A percentile compares a stretch with the other conserved stretches of the same genome.
Conservation (phyloP, 2,329 filamentous ascomycete genomes). For the Penicillium polonicum region DNA sequence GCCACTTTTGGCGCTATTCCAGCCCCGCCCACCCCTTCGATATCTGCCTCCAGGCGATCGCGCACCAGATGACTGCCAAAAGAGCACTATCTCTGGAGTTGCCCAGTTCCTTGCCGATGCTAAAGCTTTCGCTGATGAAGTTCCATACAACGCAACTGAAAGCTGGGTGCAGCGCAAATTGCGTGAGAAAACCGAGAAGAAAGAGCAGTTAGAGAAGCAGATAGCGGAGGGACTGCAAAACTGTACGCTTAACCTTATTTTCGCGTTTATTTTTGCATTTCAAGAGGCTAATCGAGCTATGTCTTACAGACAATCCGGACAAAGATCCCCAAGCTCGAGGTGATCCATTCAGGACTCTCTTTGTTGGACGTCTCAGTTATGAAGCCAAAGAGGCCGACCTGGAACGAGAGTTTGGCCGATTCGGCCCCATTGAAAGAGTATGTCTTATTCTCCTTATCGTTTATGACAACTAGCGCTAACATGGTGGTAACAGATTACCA, state of each 20-base stretch:
- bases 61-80: slow-evolving; percentile 77
- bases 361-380: slow-evolving; percentile 87
- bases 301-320: slow-evolving; percentile 67
- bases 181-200: slow-evolving; percentile 78
- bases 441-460: slow-evolving; percentile 28
- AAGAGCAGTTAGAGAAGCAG: slow-evolving; percentile 63
- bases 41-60: slow-evolving; percentile 83
- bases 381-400: slow-evolving; percentile 85
- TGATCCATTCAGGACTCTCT: slow-evolving; percentile 92
- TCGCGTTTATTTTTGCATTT: background rate
- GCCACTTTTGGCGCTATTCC: slow-evolving; percentile 89
- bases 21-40: slow-evolving; percentile 85
- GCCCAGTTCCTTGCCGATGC: slow-evolving; percentile 72
- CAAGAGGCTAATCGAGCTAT: slow-evolving; percentile 9
- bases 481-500: slow-evolving; percentile 66
- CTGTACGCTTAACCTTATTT: slow-evolving; percentile 52
- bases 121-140: slow-evolving; percentile 73
- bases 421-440: slow-evolving; percentile 90
- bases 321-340: slow-evolving; percentile 87
- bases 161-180: slow-evolving; percentile 89
- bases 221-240: slow-evolving; percentile 62
- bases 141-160: slow-evolving; percentile 77
- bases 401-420: slow-evolving; percentile 89
- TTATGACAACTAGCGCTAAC: slow-evolving; percentile 18
- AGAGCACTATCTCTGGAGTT: slow-evolving; percentile 69